Conservation (phyloP, 192 early-diverging fungal species). For the Umbelopsis isabellina region DNA sequence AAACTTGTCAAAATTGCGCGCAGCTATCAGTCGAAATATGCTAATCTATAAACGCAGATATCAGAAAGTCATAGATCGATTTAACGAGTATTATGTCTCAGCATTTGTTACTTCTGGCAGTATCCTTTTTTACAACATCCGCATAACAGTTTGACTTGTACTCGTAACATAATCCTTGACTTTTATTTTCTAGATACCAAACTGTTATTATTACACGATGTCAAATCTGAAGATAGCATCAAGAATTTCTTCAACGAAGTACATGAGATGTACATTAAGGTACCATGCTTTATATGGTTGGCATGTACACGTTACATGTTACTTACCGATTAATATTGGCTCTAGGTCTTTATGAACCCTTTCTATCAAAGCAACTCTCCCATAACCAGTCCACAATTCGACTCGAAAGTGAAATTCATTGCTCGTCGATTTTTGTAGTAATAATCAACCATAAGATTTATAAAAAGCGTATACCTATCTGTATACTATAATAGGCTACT, state of each 20-base stretch:
- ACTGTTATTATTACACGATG: constrained; percentile 84
- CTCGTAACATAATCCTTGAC: background rate
- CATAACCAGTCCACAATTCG: constrained; percentile 80
- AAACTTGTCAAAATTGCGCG: background rate
- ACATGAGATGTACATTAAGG: constrained; percentile 89
- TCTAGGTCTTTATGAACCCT: constrained; percentile 84
- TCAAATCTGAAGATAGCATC: constrained; percentile 77
- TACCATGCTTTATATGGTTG: constrained; percentile 31
- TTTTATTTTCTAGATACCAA: constrained; percentile 58
- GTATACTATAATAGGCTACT: no score
- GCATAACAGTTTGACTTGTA: constrained; percentile 5
- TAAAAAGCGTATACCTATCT: no score
- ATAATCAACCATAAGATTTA: constrained; percentile 3
- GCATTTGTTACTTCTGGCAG: constrained; percentile 91
- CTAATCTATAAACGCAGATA: constrained; percentile 60
- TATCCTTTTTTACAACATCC: constrained; percentile 33
- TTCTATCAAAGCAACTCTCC: constrained; percentile 86
- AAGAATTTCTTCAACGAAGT: constrained; percentile 80
- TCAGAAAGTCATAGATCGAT: constrained; percentile 91
- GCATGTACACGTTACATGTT: no score
- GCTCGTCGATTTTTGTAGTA: constrained; percentile 77
- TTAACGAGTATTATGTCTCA: constrained; percentile 93
- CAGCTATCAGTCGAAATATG: background rate
- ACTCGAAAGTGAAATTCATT: constrained; percentile 73
- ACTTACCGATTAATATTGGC: background rate